Evolutionary conservation across 140 eudicot species (phyloP).

Genomic region (Ambrosia hybrid): DNA sequence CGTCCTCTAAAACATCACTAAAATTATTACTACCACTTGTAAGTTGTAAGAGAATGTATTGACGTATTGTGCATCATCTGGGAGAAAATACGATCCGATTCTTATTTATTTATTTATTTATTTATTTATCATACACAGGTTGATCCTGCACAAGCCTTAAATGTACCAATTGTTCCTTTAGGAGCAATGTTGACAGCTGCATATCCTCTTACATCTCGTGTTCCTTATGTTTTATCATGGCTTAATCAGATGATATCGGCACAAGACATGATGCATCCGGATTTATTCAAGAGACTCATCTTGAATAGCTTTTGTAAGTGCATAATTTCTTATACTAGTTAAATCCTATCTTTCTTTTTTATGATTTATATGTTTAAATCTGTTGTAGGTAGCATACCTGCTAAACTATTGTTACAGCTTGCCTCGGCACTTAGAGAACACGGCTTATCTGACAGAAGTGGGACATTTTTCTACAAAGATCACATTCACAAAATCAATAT

Average conservation of each 20-base stretch:
- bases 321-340: neutral
- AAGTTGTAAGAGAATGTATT: constrained; percentile 67
- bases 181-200: constrained; percentile 82
- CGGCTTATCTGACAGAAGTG: constrained; percentile 77
- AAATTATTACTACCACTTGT: constrained; percentile 88
- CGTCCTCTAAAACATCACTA: constrained; percentile 76
- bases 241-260: constrained; percentile 81
- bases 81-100: neutral
- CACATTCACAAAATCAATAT: constrained; percentile 67
- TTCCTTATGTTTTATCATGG: constrained; percentile 88
- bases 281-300: constrained; percentile 72
- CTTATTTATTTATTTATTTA: neutral
- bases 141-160: constrained; percentile 91
- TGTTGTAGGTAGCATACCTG: constrained; percentile 82
- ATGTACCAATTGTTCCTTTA: constrained; percentile 91
- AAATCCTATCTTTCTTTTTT: neutral
- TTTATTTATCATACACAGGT: constrained; percentile 47
- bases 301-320: constrained; percentile 89
- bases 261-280: constrained; percentile 94
- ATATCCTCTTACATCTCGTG: constrained; percentile 83
- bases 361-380: neutral
- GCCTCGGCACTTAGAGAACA: constrained; percentile 72
- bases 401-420: constrained; percentile 78
- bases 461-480: constrained; percentile 78
- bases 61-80: neutral